A percentile compares a stretch with the other conserved stretches of the same genome.
These are phyloP conservation scores for Phialocephala subalpina DNA, from an alignment of 2,329 filamentous ascomycete species.

Conservation along the genomic window DNA sequence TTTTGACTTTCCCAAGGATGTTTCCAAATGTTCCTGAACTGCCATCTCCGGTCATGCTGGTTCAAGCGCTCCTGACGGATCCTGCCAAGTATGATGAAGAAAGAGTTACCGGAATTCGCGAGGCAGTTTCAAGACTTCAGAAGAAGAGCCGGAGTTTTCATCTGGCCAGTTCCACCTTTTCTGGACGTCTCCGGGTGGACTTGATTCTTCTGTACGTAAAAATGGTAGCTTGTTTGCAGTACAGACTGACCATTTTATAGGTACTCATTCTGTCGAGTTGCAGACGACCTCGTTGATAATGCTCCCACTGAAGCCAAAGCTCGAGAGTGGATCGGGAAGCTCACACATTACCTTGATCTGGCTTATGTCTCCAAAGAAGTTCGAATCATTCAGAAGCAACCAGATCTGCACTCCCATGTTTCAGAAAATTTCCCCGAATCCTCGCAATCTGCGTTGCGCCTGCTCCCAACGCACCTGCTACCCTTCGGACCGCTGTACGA, in stretches of 20 bases:
- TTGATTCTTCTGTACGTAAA: conserved; percentile 64
- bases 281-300: conserved; percentile 77
- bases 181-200: conserved; percentile 72
- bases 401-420: conserved; percentile 32
- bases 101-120: conserved; percentile 63
- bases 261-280: conserved; percentile 78
- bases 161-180: conserved; percentile 73
- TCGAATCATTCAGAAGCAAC: conserved; percentile 36
- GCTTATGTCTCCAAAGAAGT: conserved; percentile 50
- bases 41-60: conserved; percentile 57
- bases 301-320: conserved; percentile 61
- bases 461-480: conserved; percentile 66
- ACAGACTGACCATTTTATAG: conserved; percentile 44
- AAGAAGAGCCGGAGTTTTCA: conserved; percentile 79
- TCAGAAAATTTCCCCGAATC: conserved; percentile 40
- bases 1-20: conserved; percentile 66
- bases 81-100: conserved; percentile 61
- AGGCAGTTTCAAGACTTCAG: conserved; percentile 64
- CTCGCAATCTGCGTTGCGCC: conserved; percentile 56
- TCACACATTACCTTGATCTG: conserved; percentile 64
- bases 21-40: conserved; percentile 59
- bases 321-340: conserved; percentile 63
- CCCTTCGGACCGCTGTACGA: conserved; percentile 67
- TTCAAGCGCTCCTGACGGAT: conserved; percentile 58
- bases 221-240: too few relatives aligned